Base-by-base conservation (phyloP, 2,329 filamentous ascomycete species). In the Colletotrichum salicis region DNA sequence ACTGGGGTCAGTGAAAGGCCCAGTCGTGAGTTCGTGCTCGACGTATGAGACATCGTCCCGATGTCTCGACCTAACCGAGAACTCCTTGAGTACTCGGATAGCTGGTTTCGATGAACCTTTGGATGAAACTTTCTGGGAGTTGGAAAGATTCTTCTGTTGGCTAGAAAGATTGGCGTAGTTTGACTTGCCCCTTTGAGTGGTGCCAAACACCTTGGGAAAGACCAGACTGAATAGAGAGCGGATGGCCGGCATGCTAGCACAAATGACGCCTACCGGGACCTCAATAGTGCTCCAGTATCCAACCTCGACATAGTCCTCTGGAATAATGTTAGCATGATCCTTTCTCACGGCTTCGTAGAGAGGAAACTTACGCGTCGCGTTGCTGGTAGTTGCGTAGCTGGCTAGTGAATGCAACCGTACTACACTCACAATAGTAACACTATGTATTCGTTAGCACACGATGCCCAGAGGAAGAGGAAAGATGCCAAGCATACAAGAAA, bases 151-250 rank as follows among this genome's bases (percentile, higher is more conserved):
- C 13, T 54, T n/a, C 27, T 41, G 24, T 41, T 55, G 67, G 8
- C 54, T 45, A 22, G 64, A 69, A n/a, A 71, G 19, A 15, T 71
- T 69, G 54, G 58, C 69, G 65, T 71, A 71, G 45, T 27, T 58
- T 33, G 65, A 69, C 41, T 63, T 70, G 60, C 58, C 75, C 24
- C 29, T 33, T 29, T 69, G 80, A 76, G 71, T 71, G 15, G 55
- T 76, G 61, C 75, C 74, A 57, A 83, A 83, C 59, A 80, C 67
- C 12, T 73, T 72, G 48, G 82, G 82, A 73, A 81, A 79, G 76
- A 79, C 80, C 45, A 77, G 71, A 48, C 78, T 76, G 55, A 80
- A 76, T 4, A 83, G 76, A 4, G 81, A 79, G 58, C 80, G 78
- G 7, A 83, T 76, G 13, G 80, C 78, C 5, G 72, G 67, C 67